Percentiles rank a stretch among this genome's conserved stretches.
phyloP scores from a whole-genome alignment of 2,329 filamentous ascomycete species.

The Penicillium sp. region DNA sequence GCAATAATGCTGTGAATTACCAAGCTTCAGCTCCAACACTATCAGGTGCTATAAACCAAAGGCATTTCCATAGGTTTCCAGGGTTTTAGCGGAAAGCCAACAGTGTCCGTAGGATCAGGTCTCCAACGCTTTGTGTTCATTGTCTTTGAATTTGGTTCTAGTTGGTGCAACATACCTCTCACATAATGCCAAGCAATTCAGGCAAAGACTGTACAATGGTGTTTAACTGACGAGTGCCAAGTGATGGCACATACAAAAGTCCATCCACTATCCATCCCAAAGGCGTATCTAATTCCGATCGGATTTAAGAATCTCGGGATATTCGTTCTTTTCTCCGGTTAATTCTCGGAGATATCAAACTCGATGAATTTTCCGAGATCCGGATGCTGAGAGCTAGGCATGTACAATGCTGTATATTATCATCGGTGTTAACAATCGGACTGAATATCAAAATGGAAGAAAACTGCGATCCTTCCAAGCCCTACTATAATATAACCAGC shows the following conservation, averaged over 20 bases:
- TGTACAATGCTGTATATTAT: not conserved
- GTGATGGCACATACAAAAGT: not conserved
- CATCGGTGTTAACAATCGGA: not conserved
- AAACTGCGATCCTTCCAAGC: not conserved
- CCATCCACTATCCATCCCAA: not conserved
- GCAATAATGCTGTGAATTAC: no score
- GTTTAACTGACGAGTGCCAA: not conserved
- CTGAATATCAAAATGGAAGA: not conserved
- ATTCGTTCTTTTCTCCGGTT: not conserved
- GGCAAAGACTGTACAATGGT: not conserved
- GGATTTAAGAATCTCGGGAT: not conserved
- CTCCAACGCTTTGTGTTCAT: not conserved
- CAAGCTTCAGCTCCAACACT: no score
- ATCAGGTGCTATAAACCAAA: not conserved
- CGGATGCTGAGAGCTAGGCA: not conserved
- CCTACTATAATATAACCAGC: not conserved
- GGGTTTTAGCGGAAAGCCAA: not conserved
- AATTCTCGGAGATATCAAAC: not conserved
- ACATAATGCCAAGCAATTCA: not conserved
- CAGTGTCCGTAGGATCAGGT: not conserved
- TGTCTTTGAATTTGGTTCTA: not conserved
- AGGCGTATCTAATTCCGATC: not conserved
- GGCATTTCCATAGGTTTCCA: not conserved
- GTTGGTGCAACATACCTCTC: not conserved
- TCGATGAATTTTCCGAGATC: not conserved